phyloP scores from a whole-genome alignment of 2,329 filamentous ascomycete genomes.

The Xylaria arbuscula region DNA sequence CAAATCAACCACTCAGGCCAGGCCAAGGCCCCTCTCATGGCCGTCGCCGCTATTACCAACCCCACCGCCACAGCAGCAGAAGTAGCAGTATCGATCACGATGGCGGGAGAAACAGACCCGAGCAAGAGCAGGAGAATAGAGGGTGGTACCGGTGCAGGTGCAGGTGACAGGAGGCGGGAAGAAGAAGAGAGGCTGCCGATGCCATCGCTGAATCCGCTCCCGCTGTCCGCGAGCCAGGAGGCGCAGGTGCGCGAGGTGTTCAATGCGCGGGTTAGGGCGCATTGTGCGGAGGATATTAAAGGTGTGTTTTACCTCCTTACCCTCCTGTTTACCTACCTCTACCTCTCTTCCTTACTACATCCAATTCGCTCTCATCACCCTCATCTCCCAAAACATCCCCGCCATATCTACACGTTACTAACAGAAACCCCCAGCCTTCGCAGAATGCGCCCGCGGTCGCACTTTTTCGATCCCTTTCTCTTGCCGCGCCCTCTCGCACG shows the following conservation, averaged over 20 bases:
- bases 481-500: conserved; percentile 80
- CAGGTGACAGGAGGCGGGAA: background rate
- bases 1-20: background rate
- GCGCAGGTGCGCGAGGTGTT: conserved; percentile 55
- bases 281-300: conserved; percentile 83
- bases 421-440: conserved; percentile 70
- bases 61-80: background rate
- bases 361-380: background rate
- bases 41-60: conserved; percentile 20
- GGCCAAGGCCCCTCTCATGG: conserved; percentile 34
- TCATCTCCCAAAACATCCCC: conserved; percentile 55
- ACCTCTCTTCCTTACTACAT: background rate
- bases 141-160: no score
- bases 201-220: conserved; percentile 80
- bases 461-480: conserved; percentile 90
- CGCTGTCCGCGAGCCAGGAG: conserved; percentile 65
- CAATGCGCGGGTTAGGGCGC: conserved; percentile 72
- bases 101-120: conserved; percentile 52
- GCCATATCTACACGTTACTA: no score
- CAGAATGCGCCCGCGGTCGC: conserved; percentile 85
- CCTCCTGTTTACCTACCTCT: background rate
- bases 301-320: conserved; percentile 56
- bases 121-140: conserved; percentile 7
- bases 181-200: conserved; percentile 53
- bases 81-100: conserved; percentile 49